These are phyloP conservation scores for Talaromyces trachyspermus DNA, from an alignment of 495 filamentous ascomycete species.

Conservation along the genomic window DNA sequence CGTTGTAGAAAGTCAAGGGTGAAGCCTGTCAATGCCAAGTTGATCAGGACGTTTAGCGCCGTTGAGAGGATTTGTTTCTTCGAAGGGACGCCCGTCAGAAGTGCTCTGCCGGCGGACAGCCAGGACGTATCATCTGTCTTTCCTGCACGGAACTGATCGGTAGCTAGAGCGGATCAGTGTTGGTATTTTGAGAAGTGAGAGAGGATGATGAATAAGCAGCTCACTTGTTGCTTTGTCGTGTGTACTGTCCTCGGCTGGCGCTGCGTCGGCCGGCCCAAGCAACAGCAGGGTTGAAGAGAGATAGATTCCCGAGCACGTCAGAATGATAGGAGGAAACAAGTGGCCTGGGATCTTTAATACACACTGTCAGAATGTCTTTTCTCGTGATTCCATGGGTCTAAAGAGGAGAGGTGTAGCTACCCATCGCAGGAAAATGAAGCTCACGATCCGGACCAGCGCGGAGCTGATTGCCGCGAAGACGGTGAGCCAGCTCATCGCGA, in stretches of 20 bases:
- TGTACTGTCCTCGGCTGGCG: conserved; percentile 8
- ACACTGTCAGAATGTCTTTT: conserved; percentile 8
- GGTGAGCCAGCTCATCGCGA: conserved; percentile 6
- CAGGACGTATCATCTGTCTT: background rate
- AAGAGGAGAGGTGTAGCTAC: conserved; percentile 37
- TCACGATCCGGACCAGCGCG: conserved; percentile 45
- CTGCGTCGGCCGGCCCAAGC: conserved; percentile 7
- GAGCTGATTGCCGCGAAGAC: conserved; percentile 47
- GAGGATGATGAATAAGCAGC: background rate
- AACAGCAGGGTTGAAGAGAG: conserved; percentile 49
- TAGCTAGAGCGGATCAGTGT: background rate
- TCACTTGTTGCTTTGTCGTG: conserved; percentile 7
- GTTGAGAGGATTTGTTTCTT: conserved; percentile 49
- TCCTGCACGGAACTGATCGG: background rate
- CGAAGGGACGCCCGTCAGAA: conserved; percentile 71
- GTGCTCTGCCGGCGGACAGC: conserved; percentile 45
- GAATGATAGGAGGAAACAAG: conserved; percentile 56
- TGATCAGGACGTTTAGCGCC: conserved; percentile 60
- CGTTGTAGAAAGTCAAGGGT: conserved; percentile 68
- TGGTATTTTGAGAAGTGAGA: too few relatives aligned
- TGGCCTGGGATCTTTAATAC: conserved; percentile 52
- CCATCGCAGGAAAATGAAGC: conserved; percentile 83
- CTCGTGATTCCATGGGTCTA: background rate
- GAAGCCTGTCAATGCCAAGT: conserved; percentile 55
- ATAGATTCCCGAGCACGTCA: conserved; percentile 67